Evolutionary conservation across 306 rosid genomes (phyloP).

Genomic region (Arachis hypogaea): DNA sequence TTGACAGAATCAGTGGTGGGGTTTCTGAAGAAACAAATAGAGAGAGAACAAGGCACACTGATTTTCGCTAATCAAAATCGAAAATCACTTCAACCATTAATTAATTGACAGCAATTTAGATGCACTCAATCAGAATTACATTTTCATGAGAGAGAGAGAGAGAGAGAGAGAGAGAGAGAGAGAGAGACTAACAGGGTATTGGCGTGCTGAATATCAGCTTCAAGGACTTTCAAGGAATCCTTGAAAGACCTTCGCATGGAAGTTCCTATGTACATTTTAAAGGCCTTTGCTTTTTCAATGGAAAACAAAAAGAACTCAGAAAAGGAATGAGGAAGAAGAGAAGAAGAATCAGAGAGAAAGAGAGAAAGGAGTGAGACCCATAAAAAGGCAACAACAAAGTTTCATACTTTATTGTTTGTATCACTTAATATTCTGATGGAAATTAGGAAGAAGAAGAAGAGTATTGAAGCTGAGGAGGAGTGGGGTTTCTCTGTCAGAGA

Average conservation of each 20-base stretch:
- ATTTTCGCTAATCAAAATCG: slow-evolving; percentile 9
- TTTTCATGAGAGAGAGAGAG: neutral
- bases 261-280: slow-evolving; percentile 68
- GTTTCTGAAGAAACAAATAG: slow-evolving; percentile 10
- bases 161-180: neutral
- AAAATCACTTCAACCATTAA: neutral
- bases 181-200: slow-evolving; percentile 77
- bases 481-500: slow-evolving; percentile 20
- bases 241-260: slow-evolving; percentile 97
- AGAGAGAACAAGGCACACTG: neutral
- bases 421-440: too few relatives aligned
- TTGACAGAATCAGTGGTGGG: neutral
- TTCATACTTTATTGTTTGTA: neutral
- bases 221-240: slow-evolving; percentile 92
- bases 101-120: slow-evolving; percentile 2
- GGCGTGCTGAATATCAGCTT: slow-evolving; percentile 99
- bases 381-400: neutral
- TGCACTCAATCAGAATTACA: neutral
- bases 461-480: neutral
- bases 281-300: neutral
- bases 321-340: neutral
- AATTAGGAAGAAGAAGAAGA: neutral
- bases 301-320: neutral
- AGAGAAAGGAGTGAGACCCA: slow-evolving; percentile 5
- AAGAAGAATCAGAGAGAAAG: neutral